Conservation (phyloP, 225 moss, liverwort and hornwort species). For the Anthoceros angustus region DNA sequence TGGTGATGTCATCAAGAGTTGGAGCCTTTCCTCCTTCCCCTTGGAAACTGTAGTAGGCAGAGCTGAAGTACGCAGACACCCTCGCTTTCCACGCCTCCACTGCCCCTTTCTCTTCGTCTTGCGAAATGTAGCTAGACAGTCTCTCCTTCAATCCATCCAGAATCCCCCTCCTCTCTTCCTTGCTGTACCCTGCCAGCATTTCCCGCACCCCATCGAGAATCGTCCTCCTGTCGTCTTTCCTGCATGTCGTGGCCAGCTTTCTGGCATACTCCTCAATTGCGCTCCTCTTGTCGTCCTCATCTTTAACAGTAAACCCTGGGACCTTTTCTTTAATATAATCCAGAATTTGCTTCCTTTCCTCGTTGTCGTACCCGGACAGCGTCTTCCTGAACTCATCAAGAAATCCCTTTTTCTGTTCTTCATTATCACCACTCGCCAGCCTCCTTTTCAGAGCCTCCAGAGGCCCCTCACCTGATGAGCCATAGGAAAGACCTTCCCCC, state of each 20-base stretch:
- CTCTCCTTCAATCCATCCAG: no score
- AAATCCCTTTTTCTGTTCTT: not conserved
- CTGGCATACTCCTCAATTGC: not conserved
- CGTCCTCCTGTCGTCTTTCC: not conserved
- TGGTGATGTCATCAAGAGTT: no score
- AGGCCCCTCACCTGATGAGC: not conserved
- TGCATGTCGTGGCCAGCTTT: not conserved
- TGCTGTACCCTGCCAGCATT: not conserved
- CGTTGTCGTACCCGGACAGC: no score
- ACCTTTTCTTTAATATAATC: not conserved
- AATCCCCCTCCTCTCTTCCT: no score
- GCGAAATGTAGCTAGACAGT: no score
- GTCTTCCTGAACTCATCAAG: no score
- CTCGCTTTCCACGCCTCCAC: no score
- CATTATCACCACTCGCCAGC: not conserved
- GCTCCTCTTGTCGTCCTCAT: conserved; percentile 7
- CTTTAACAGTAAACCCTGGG: conserved; percentile 11
- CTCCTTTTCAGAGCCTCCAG: conserved; percentile 8
- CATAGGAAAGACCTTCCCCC: conserved; percentile 37
- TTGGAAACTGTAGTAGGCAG: no score
- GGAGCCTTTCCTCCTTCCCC: no score
- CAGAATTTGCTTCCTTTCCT: no score
- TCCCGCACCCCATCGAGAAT: not conserved
- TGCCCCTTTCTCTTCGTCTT: no score
- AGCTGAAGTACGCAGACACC: no score